These are phyloP conservation scores for Dictyostelium purpureum DNA, from an alignment of 78 protist genomes.

Conservation along the genomic window DNA sequence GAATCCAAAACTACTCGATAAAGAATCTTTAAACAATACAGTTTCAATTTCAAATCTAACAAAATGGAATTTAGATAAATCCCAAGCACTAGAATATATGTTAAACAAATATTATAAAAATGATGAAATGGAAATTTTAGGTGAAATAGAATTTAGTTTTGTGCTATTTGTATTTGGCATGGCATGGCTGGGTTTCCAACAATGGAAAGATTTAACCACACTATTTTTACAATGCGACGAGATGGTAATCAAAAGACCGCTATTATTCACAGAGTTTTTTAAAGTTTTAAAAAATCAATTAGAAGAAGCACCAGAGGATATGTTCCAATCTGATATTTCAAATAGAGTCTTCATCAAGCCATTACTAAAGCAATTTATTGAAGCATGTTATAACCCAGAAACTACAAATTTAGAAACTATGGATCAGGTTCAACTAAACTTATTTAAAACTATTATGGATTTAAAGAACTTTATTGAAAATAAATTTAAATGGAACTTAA, in stretches of 20 bases:
- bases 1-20: neutral
- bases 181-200: conserved; percentile 40
- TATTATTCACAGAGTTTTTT: neutral
- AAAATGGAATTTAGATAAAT: conserved; percentile 68
- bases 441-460: conserved; percentile 18
- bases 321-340: conserved; percentile 44
- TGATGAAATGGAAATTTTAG: conserved; percentile 11
- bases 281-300: conserved; percentile 11
- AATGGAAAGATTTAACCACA: conserved; percentile 31
- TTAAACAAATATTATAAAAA: conserved; percentile 11
- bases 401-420: neutral
- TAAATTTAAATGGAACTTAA: conserved; percentile 33
- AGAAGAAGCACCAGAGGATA: conserved; percentile 31
- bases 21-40: neutral
- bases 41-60: neutral
- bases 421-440: neutral
- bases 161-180: conserved; percentile 31
- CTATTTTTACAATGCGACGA: conserved; percentile 41
- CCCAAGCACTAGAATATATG: neutral
- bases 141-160: conserved; percentile 53
- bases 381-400: neutral
- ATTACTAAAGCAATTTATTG: conserved; percentile 46
- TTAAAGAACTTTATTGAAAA: neutral
- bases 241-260: neutral
- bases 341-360: conserved; percentile 53